Conservation (phyloP, 192 early-diverging fungal species). For the Coemansia sp. region DNA sequence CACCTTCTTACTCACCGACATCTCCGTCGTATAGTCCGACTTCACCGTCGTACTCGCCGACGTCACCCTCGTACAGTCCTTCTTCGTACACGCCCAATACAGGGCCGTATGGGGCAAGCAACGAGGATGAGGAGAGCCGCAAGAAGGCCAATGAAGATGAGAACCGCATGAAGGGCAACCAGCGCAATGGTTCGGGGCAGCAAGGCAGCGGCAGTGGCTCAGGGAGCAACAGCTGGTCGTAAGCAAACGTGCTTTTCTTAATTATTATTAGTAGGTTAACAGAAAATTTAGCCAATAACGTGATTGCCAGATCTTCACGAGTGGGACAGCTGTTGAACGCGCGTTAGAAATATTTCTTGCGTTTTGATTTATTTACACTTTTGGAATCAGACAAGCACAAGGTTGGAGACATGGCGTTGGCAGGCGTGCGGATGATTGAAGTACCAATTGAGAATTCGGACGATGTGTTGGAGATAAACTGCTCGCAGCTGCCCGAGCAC, state of each 20-base stretch:
- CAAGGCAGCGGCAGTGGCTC: constrained; percentile 14
- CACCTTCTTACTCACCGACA: constrained; percentile 73
- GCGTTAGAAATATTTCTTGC: too few relatives aligned
- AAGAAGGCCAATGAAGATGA: constrained; percentile 10
- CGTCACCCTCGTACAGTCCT: constrained; percentile 57
- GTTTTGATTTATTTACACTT: too few relatives aligned
- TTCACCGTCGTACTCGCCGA: constrained; percentile 74
- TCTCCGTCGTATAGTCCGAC: constrained; percentile 73
- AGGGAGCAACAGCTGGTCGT: constrained; percentile 44
- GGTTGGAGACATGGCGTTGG: neutral
- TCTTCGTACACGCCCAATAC: constrained; percentile 13
- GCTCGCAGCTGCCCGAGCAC: constrained; percentile 59
- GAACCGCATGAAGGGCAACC: constrained; percentile 8
- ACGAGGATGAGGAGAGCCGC: constrained; percentile 7
- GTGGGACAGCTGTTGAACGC: too few relatives aligned
- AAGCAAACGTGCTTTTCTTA: constrained; percentile 7
- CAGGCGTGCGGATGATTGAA: constrained; percentile 55
- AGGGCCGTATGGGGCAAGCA: neutral
- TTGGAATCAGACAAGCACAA: neutral
- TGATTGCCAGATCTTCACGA: too few relatives aligned
- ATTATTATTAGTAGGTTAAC: neutral
- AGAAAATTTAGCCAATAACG: too few relatives aligned
- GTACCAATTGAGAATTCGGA: constrained; percentile 63
- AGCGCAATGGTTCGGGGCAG: constrained; percentile 11
- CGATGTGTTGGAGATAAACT: constrained; percentile 73